These are phyloP conservation scores for Phymatotrichopsis omnivora DNA, from an alignment of 2,329 filamentous ascomycete genomes.

Conservation along the genomic window DNA sequence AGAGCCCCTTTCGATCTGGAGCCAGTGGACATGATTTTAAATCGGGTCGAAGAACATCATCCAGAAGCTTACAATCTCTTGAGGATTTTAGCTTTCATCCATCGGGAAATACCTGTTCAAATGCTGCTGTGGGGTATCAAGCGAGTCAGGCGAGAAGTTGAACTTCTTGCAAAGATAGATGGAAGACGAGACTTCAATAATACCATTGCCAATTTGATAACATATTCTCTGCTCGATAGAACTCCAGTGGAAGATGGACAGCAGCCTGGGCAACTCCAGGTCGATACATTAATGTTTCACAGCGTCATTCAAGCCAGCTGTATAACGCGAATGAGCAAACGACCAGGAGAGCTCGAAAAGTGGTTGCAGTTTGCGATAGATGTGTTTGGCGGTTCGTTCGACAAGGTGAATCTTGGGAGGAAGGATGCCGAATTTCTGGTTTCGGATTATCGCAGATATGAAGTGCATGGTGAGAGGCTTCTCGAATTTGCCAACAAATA, in stretches of 20 bases:
- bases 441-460: slow-evolving; percentile 45
- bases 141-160: slow-evolving; percentile 18
- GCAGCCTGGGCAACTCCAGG: slow-evolving; percentile 25
- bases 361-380: slow-evolving; percentile 44
- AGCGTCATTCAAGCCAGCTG: slow-evolving; percentile 29
- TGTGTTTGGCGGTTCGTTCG: slow-evolving; percentile 44
- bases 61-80: slow-evolving; percentile 54
- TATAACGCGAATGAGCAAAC: slow-evolving; percentile 28
- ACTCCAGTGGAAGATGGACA: slow-evolving; percentile 22
- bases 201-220: slow-evolving; percentile 30
- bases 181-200: slow-evolving; percentile 28
- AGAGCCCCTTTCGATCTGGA: slow-evolving; percentile 48
- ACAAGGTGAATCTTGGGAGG: slow-evolving; percentile 34
- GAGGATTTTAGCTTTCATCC: slow-evolving; percentile 54
- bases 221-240: slow-evolving; percentile 30
- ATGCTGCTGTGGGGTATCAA: slow-evolving; percentile 41
- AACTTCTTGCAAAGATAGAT: slow-evolving; percentile 27
- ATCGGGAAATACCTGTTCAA: slow-evolving; percentile 55
- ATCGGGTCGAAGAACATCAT: slow-evolving; percentile 37
- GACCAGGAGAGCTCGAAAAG: slow-evolving; percentile 37
- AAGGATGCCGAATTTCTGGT: slow-evolving; percentile 38
- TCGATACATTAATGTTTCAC: slow-evolving; percentile 31
- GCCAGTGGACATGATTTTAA: slow-evolving; percentile 41
- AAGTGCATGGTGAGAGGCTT: slow-evolving; percentile 44
- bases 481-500: slow-evolving; percentile 36